Evolutionary conservation across 257 asterid genomes (phyloP).

Genomic region (Przewalskia tangutica): DNA sequence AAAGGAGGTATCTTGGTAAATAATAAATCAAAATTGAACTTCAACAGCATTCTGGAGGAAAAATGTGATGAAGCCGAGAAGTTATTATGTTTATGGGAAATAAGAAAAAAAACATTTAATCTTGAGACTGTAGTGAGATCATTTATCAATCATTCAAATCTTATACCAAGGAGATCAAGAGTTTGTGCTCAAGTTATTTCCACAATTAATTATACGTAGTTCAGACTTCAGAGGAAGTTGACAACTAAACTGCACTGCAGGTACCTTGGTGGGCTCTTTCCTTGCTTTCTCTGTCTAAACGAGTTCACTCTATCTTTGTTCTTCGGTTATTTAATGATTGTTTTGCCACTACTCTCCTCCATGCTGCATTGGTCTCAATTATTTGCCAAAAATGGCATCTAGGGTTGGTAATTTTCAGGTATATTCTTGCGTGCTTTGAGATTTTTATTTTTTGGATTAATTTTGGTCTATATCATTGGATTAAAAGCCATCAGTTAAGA

Average conservation of each 20-base stretch:
- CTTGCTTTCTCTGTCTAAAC: slow-evolving; percentile 72
- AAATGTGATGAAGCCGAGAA: not conserved
- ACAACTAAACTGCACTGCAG: slow-evolving; percentile 33
- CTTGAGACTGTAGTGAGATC: not conserved
- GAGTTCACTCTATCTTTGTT: slow-evolving; percentile 86
- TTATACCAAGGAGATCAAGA: not conserved
- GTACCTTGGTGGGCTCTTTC: slow-evolving; percentile 97
- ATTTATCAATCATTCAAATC: not conserved
- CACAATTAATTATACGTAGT: not conserved
- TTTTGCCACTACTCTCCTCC: slow-evolving; percentile 86
- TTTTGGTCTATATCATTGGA: not conserved
- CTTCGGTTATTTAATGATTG: slow-evolving; percentile 97
- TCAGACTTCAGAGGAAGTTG: not conserved
- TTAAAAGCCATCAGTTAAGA: not conserved
- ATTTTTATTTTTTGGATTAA: not conserved
- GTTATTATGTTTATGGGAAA: not conserved
- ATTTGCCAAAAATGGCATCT: slow-evolving; percentile 87
- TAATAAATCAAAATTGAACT: not conserved
- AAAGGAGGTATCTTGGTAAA: not conserved
- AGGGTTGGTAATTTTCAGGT: slow-evolving; percentile 91
- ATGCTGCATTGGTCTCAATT: slow-evolving; percentile 61
- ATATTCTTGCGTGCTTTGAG: slow-evolving; percentile 7
- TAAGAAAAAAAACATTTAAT: not conserved
- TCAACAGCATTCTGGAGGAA: not conserved
- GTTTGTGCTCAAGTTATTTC: not conserved